Base-by-base conservation (phyloP, 176 grass and related monocot species). In the Cenchrus americanus region DNA sequence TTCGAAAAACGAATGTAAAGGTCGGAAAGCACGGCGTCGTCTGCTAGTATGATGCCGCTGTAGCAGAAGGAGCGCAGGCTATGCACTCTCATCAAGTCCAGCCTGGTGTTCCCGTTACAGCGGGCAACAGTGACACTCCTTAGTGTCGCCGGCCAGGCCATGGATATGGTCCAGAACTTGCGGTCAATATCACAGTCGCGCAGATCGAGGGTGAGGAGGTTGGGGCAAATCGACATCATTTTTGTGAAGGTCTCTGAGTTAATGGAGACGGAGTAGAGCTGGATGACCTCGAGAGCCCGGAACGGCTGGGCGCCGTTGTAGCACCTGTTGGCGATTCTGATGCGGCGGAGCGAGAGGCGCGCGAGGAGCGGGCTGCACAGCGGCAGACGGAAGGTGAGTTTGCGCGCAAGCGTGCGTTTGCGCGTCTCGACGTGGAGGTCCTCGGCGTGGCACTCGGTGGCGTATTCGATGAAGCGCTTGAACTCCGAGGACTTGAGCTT, bases 161-260 rank as follows among this genome's bases (percentile, higher is more conserved):
- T 24, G 23, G 26, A 37, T 37, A 37, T 37, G 34, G 3, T 37
- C 2, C 2, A 27, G 26, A 64, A 27, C 0, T 11, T 2, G 62
- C 3, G 14, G 0, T 15, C 62, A 14, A 26, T 6, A 3, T 32
- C 6, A 75, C 90, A 94, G 40, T 47, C 18, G 24, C 63, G 82
- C n/a, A 94, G 82, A 13, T 80, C 64, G 18, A 94, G 85, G 55
- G 70, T 77, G 2, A 82, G 87, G 67, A 94, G 82, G 11, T 7
- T 3, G 13, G 90, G 93, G 63, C 93, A 94, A 14, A 80, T 64
- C 9, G 62, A 23, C 6, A 92, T 49, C 42, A 90, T 79, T 34
- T 75, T 88, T 10, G 41, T 66, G 24, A 94, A 44, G 3, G 57
- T 65, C 0, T 81, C 23, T 12, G 11, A 43, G 21, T 66, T 59